Evolutionary conservation across 2,329 filamentous ascomycete genomes (phyloP).

Genomic region (Coniochaeta sp.): DNA sequence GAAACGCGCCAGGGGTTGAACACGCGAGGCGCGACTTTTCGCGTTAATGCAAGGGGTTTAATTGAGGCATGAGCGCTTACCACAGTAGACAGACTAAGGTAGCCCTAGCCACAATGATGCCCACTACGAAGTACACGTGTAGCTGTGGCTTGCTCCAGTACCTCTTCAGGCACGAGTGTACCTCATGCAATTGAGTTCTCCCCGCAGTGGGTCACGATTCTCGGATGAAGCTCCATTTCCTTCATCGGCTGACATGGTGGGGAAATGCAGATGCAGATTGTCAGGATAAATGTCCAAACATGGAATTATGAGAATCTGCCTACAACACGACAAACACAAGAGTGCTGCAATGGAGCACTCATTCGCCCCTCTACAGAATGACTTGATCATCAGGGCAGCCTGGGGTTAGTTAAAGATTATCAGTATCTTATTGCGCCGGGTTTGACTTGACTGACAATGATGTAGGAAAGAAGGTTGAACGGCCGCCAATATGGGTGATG

Average conservation of each 20-base stretch:
- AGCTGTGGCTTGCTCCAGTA: background rate
- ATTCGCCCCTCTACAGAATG: constrained; percentile 85
- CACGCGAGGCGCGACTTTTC: background rate
- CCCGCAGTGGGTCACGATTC: background rate
- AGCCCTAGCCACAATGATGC: background rate
- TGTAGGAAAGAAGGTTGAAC: constrained; percentile 79
- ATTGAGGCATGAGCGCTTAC: background rate
- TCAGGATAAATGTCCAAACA: background rate
- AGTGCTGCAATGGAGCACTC: constrained; percentile 51
- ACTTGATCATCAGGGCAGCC: constrained; percentile 82
- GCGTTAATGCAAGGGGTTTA: background rate
- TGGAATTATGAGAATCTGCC: background rate
- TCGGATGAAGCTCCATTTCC: background rate
- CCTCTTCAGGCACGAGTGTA: too few relatives aligned
- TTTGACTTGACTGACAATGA: constrained; percentile 9
- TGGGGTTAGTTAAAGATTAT: constrained; percentile 60
- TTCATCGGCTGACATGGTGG: background rate
- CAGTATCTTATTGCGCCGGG: too few relatives aligned
- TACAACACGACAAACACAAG: background rate
- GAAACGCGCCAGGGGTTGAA: background rate
- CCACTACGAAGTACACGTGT: too few relatives aligned
- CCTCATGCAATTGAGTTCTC: background rate
- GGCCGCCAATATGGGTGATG: constrained; percentile 98
- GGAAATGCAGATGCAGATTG: background rate
- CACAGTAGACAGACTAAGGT: background rate